Evolutionary conservation across 2,329 filamentous ascomycete species (phyloP).

Genomic region (Teratosphaeria viscida): DNA sequence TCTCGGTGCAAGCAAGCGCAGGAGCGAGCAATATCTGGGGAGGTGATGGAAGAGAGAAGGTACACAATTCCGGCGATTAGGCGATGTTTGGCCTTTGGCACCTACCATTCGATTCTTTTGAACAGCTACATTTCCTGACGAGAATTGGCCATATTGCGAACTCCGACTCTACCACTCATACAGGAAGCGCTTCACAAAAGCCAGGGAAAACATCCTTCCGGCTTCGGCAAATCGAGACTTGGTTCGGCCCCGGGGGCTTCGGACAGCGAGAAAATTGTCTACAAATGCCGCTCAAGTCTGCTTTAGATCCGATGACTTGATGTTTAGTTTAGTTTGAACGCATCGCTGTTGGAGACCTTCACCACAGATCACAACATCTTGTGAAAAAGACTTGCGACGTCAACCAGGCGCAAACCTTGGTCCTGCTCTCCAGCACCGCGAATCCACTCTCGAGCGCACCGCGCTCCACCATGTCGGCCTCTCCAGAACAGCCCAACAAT

Average conservation of each 20-base stretch:
- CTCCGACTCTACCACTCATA: too few species aligned
- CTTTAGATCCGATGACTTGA: neutral
- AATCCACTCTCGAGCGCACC: neutral
- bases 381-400: constrained; percentile 20
- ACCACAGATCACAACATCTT: constrained; percentile 4
- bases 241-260: neutral
- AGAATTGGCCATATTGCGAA: too few species aligned
- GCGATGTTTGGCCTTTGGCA: neutral
- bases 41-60: neutral
- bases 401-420: constrained; percentile 1
- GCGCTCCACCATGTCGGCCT: neutral
- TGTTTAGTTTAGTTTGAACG: neutral
- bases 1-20: neutral
- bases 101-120: neutral
- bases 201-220: neutral
- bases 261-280: neutral
- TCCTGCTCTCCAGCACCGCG: neutral
- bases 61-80: neutral
- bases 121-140: too few species aligned
- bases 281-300: neutral
- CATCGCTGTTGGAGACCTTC: neutral
- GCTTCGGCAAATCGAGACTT: neutral
- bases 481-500: neutral
- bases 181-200: neutral
- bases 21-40: neutral